phyloP scores from a whole-genome alignment of 2,329 filamentous ascomycete species.

The Diplodia sapinea region DNA sequence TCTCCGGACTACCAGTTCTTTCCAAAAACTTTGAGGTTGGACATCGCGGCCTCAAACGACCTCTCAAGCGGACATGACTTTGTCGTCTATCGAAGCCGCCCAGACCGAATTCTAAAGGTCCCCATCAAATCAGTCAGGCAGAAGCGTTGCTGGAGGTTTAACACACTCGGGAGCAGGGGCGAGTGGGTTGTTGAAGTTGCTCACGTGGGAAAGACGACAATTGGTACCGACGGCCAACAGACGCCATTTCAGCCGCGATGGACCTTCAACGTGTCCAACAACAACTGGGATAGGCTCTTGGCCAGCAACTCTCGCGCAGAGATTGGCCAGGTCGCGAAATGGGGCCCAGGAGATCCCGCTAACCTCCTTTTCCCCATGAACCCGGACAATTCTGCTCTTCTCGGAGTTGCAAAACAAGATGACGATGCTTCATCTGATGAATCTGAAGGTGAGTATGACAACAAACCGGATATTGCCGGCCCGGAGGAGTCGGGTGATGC shows the following conservation, averaged over 20 bases:
- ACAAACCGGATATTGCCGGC: neutral
- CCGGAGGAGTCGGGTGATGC: neutral
- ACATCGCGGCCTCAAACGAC: slow-evolving; percentile 1
- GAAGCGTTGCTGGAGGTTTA: slow-evolving; percentile 23
- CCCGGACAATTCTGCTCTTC: neutral
- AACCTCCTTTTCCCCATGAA: slow-evolving; percentile 10
- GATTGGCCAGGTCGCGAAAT: slow-evolving; percentile 1
- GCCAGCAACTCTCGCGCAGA: neutral
- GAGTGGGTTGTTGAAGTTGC: slow-evolving; percentile 21
- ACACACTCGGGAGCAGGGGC: neutral
- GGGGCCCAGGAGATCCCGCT: neutral
- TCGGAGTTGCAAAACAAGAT: neutral
- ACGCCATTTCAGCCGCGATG: slow-evolving; percentile 1
- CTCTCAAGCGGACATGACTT: slow-evolving; percentile 3
- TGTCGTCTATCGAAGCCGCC: neutral
- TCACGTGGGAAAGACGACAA: neutral
- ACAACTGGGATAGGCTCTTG: neutral
- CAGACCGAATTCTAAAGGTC: neutral
- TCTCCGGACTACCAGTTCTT: slow-evolving; percentile 8
- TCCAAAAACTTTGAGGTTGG: neutral
- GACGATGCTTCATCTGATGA: neutral
- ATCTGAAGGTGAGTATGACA: neutral
- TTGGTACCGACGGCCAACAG: neutral
- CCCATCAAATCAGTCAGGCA: slow-evolving; percentile 12
- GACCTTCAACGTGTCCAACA: slow-evolving; percentile 15